phyloP scores from a whole-genome alignment of 176 grass and related monocot genomes.

The Hordeum vulgare region MorexV3_pseudomolecules_assembly NC_058522.1:25903253-25903752 shows the following conservation, averaged over 20 bases:
- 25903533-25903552: too few species aligned
- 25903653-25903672: neutral
- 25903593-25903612: neutral
- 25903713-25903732: neutral
- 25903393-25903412: neutral
- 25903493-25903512: neutral
- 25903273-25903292: neutral
- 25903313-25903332: neutral
- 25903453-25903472: neutral
- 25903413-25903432: neutral
- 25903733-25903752: neutral
- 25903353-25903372: neutral
- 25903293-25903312: neutral
- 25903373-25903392: neutral
- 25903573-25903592: neutral
- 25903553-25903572: neutral
- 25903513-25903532: neutral
- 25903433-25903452: neutral
- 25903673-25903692: neutral
- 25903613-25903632: neutral
- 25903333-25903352: neutral
- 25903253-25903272: neutral
- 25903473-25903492: conserved; percentile 12
- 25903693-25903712: neutral
- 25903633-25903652: neutral